Conservation (phyloP, 2,329 filamentous ascomycete genomes). For the Hypoxylon sp. region DNA sequence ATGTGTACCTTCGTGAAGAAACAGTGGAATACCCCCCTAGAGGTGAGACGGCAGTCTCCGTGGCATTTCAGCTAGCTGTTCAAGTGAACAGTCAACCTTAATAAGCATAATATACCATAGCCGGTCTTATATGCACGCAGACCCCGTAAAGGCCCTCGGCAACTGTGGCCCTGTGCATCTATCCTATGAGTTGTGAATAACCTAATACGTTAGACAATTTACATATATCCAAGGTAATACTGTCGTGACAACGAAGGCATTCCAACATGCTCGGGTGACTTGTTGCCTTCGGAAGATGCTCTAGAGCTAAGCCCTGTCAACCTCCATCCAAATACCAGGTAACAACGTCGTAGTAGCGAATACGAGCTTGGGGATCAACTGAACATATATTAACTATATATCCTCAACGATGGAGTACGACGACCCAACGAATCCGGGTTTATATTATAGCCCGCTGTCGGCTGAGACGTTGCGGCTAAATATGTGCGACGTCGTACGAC, state of each 20-base stretch:
- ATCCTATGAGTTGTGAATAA: not conserved
- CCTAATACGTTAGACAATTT: not conserved
- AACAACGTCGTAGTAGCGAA: constrained; percentile 13
- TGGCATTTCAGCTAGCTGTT: not conserved
- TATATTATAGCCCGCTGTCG: constrained; percentile 32
- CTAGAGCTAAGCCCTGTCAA: not conserved
- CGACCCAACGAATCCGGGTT: constrained; percentile 16
- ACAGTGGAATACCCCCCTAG: not conserved
- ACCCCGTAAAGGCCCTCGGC: not conserved
- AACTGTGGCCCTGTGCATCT: not conserved
- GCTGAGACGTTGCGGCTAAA: constrained; percentile 45
- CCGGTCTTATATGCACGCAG: not conserved
- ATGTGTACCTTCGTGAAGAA: not conserved
- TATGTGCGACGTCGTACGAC: constrained; percentile 35
- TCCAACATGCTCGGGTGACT: not conserved
- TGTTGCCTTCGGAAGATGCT: not conserved
- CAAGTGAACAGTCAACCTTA: not conserved
- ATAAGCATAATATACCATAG: not conserved
- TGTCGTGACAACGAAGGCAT: not conserved
- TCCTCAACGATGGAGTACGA: constrained; percentile 10
- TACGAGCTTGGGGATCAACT: constrained; percentile 8
- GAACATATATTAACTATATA: not conserved
- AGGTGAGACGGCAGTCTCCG: not conserved
- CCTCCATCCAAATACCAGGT: constrained; percentile 19
- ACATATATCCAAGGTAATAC: not conserved